Evolutionary conservation across 371 early-diverging fungal genomes (phyloP).

Genomic region (Funneliformis caledonium): DNA sequence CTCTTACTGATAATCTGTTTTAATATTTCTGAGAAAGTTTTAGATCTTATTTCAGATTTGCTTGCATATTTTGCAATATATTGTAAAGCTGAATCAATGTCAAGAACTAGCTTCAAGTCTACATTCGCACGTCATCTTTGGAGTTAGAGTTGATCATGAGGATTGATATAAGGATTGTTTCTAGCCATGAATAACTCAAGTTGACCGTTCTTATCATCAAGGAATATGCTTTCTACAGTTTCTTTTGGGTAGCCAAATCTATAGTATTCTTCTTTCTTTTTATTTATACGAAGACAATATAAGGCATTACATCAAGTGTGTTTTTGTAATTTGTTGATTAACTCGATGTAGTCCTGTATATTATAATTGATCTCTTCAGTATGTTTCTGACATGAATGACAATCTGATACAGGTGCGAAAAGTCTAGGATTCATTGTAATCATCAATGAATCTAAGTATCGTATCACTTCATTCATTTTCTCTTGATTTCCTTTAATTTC

Average conservation of each 20-base stretch:
- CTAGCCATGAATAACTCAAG: background rate
- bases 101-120: background rate
- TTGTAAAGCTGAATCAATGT: background rate
- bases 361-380: background rate
- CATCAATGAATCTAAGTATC: background rate
- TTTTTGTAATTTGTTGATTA: too few species aligned
- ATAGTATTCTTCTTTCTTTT: background rate
- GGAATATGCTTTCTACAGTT: background rate
- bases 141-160: background rate
- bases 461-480: background rate
- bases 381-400: conserved; percentile 2
- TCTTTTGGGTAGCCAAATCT: conserved; percentile 5
- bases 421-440: background rate
- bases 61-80: conserved; percentile 4
- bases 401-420: background rate
- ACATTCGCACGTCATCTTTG: background rate
- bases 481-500: conserved; percentile 2
- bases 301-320: background rate
- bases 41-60: background rate
- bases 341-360: conserved; percentile 23
- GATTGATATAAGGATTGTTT: conserved; percentile 11
- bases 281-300: conserved; percentile 14
- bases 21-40: background rate
- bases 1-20: too few species aligned
- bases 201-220: background rate